A percentile compares a stretch with the other conserved stretches of the same genome.
Evolutionary conservation across 495 filamentous ascomycete species (phyloP).

Genomic region (Xylaria castorea): DNA sequence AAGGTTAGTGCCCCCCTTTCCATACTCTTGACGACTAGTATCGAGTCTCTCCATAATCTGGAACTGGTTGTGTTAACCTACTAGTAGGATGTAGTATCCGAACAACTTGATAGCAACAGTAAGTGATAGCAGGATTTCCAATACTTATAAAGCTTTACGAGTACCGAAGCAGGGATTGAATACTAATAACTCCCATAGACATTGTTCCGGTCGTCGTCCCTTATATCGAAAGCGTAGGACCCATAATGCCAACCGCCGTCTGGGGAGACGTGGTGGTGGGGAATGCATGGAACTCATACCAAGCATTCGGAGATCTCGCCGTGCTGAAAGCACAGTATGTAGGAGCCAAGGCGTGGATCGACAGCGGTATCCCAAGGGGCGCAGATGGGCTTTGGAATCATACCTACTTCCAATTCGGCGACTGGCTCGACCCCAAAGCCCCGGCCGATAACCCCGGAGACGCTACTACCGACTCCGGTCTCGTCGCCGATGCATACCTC

Average conservation of each 20-base stretch:
- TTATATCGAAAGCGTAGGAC: conserved; percentile 37
- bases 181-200: conserved; percentile 29
- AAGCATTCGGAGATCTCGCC: conserved; percentile 48
- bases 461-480: conserved; percentile 47
- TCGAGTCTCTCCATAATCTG: neutral
- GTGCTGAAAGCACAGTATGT: conserved; percentile 51
- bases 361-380: conserved; percentile 53
- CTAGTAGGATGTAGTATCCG: conserved; percentile 44
- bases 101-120: conserved; percentile 41
- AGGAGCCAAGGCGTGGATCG: conserved; percentile 56
- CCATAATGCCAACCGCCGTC: conserved; percentile 37
- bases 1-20: conserved; percentile 28
- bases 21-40: neutral
- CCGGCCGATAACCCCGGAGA: conserved; percentile 50
- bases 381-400: conserved; percentile 49
- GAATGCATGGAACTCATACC: conserved; percentile 53
- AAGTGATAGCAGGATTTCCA: neutral
- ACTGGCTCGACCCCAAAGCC: conserved; percentile 62
- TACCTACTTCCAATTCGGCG: conserved; percentile 50
- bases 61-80: neutral
- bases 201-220: conserved; percentile 52
- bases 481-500: conserved; percentile 61
- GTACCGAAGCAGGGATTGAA: neutral
- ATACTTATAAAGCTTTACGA: neutral
- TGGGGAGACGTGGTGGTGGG: conserved; percentile 58